Percentiles rank a stretch among this genome's conserved stretches.
These are phyloP conservation scores for Gossypium turneri DNA, from an alignment of 345 rosid species.

Conservation along the genomic window DNA sequence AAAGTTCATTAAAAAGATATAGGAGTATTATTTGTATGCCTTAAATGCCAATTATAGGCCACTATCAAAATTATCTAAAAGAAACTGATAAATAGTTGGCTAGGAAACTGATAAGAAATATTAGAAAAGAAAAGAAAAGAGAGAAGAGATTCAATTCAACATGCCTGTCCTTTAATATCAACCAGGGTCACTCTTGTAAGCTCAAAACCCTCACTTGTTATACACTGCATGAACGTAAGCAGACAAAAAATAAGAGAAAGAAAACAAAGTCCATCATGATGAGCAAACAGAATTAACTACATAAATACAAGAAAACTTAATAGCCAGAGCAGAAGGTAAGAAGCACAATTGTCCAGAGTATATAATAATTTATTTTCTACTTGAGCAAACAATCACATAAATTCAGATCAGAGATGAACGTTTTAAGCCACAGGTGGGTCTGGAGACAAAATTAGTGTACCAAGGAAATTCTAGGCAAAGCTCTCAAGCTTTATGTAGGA, in stretches of 20 bases:
- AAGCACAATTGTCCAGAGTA: neutral
- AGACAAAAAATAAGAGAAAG: constrained; percentile 13
- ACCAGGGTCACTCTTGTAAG: constrained; percentile 85
- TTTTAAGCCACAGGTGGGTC: neutral
- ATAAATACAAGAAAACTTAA: neutral
- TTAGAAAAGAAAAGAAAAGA: neutral
- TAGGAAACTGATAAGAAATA: neutral
- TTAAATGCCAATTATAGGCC: constrained; percentile 5
- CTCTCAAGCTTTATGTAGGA: neutral
- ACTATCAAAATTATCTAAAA: neutral
- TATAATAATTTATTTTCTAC: neutral
- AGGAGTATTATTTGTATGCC: neutral
- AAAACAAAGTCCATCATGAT: neutral
- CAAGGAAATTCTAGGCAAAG: neutral
- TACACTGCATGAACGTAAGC: constrained; percentile 45
- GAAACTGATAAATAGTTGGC: neutral
- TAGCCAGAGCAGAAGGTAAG: neutral
- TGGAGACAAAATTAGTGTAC: neutral
- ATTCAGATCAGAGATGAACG: constrained; percentile 1
- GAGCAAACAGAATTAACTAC: neutral
- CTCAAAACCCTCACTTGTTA: constrained; percentile 80
- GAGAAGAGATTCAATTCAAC: constrained; percentile 11
- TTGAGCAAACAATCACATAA: neutral
- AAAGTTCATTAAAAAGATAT: neutral
- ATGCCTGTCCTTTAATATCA: constrained; percentile 80